Evolutionary conservation across 2,329 filamentous ascomycete species (phyloP), one percentile per base, ranked within the genome.

Genomic region (Dryadomyces quercus-mongolicae): DNA sequence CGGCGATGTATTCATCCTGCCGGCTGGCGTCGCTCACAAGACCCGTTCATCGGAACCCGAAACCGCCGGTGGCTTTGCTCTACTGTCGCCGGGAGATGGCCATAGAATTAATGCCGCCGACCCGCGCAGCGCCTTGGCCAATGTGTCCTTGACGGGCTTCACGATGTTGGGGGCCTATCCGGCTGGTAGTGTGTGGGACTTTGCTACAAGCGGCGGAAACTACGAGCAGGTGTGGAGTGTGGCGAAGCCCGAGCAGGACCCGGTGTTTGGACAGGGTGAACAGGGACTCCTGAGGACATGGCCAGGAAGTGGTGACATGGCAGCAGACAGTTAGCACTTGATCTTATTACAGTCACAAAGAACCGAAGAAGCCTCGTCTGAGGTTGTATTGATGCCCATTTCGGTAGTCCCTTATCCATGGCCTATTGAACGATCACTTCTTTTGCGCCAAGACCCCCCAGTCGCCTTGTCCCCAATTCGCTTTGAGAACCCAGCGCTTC

Each of bases 21-120:
- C 52, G 2, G 52, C 52, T 16, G 52, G 52, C 46, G 46, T 54
- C 10, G 52, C 52, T 5, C 52, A 54, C 52, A 54, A 54, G 52
- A 54, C 52, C 12, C 15, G 20, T 18, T 13, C 18, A 38, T 18
- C 52, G 16, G 21, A 22, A 21, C 46, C 52, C 2, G 20, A 18
- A 9, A 45, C 25, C 25, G 25, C 25, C 25, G 25, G 44, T 5
- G n/a, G n/a, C 18, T 52, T 52, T n/a, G 22, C 2, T 2, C 22
- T 52, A 42, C 51, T 52, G 13, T 36, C 51, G 15, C 51, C 51
- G 9, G 51, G 51, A 15, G 6, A 13, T 9, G 51, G 51, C 9
- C 51, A 22, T 36, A 34, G 44, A 15, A 34, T 48, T 7, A 34
- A 22, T 2, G 25, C 25, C 5, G 15, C 15, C 31, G 25, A 52